phyloP scores from a whole-genome alignment of 805 yeast genomes.

The Candida krabiensis region DNA sequence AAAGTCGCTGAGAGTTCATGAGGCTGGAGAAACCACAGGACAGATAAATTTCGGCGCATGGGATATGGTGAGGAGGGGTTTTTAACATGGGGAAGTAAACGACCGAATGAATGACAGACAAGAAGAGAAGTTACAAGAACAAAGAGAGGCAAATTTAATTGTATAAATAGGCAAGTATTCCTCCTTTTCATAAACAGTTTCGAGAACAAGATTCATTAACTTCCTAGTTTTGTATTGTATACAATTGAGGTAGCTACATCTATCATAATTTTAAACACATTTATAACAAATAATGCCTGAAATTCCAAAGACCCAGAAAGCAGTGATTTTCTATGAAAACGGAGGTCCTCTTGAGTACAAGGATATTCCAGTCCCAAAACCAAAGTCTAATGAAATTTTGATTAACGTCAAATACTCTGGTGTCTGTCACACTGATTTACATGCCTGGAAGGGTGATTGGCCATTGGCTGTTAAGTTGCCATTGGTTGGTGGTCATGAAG shows the following conservation, averaged over 20 bases:
- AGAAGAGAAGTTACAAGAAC: too few relatives aligned
- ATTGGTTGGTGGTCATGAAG: constrained; percentile 80
- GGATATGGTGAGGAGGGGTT: neutral
- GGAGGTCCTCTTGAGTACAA: constrained; percentile 60
- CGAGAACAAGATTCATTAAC: too few relatives aligned
- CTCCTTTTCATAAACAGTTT: neutral
- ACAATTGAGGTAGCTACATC: too few relatives aligned
- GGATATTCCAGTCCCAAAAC: constrained; percentile 74
- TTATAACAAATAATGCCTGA: neutral
- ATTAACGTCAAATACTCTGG: constrained; percentile 81
- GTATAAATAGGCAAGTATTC: neutral
- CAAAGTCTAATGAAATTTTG: constrained; percentile 69
- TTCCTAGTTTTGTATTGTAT: too few relatives aligned
- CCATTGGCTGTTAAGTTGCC: constrained; percentile 69
- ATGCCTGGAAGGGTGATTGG: constrained; percentile 91
- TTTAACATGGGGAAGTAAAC: neutral
- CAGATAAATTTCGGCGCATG: neutral
- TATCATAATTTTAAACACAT: too few relatives aligned
- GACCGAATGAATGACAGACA: too few relatives aligned
- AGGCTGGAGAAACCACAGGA: too few relatives aligned
- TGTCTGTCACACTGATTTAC: constrained; percentile 87
- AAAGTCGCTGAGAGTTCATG: too few relatives aligned
- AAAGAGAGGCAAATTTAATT: neutral
- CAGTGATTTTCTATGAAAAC: constrained; percentile 59
- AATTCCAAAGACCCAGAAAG: constrained; percentile 60